Base-by-base conservation (phyloP, 495 filamentous ascomycete species). In the Xylaria telfairii region DNA sequence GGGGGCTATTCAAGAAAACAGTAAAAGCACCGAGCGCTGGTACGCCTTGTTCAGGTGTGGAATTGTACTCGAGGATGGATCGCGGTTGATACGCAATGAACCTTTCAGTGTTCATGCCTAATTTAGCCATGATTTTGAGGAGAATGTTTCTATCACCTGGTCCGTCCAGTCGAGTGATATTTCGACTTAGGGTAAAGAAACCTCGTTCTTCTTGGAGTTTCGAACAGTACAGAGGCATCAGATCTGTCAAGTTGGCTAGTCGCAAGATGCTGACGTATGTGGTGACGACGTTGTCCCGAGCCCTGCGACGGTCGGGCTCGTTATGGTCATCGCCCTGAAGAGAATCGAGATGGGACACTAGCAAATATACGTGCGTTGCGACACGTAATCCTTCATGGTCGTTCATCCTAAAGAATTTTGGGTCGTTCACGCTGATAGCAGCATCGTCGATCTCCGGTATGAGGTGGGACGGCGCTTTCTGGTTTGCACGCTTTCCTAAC, bases 151-250 rank as follows among this genome's bases (percentile, higher is more conserved):
- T 80, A 19, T 82, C 78, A 6, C 82, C 77, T 10, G 75, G 60
- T 54, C 82, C 80, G 19, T 79, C 82, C 60, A 91, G 80, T 60
- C 86, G 83, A 42, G 87, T 85, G 32, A 92, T 81, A 41, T 90
- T 85, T 32, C 87, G 81, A 68, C 85, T 89, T 8, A 92, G 74
- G 19, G 83, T 83, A 56, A 84, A 78, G 69, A 88, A 84, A 56
- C 77, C 72, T 62, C 85, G 80, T 1, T 78, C 69, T 26, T 78
- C 80, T 8, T 87, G 86, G 3, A 99, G 83, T 73, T 92, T 89
- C 32, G 93, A 91, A 46, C 92, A 94, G 80, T 99, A 99, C 3
- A 95, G 83, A 4, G 95, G 95, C 64, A 96, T 90, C 49, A 95
- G 79, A 59, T 93, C 89, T 53, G 90, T 87, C 57, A 96, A 86